A percentile compares a stretch with the other conserved stretches of the same genome.
These are phyloP conservation scores for Xylariaceae sp. DNA, from an alignment of 2,329 filamentous ascomycete species.

Conservation along the genomic window DNA sequence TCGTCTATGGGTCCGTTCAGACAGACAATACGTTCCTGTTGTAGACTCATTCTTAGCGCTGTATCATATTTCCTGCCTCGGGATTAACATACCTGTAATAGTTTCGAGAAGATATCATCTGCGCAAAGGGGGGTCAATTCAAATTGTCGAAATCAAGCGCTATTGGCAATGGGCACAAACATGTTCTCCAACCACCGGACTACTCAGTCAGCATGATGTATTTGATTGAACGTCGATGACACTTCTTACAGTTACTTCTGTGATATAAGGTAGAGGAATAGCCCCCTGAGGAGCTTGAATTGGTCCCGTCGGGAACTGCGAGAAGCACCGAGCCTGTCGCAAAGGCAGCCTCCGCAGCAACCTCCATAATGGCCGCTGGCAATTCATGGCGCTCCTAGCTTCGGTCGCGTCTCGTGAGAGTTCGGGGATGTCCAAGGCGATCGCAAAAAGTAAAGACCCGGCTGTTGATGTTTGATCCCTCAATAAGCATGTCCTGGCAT, in stretches of 20 bases:
- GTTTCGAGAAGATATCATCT: slow-evolving; percentile 81
- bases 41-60: slow-evolving; percentile 5
- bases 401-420: too few species aligned
- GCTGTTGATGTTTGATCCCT: too few species aligned
- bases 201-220: slow-evolving; percentile 35
- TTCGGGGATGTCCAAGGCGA: too few species aligned
- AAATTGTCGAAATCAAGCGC: slow-evolving; percentile 11
- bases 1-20: slow-evolving; percentile 91
- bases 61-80: slow-evolving; percentile 13
- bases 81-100: slow-evolving; percentile 57
- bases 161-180: slow-evolving; percentile 42
- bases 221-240: background rate
- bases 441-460: too few species aligned
- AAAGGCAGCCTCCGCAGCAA: slow-evolving; percentile 31
- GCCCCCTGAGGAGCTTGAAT: slow-evolving; percentile 25
- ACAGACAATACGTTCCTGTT: slow-evolving; percentile 87
- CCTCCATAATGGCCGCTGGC: slow-evolving; percentile 28
- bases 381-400: slow-evolving; percentile 28
- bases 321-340: slow-evolving; percentile 37
- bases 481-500: too few species aligned
- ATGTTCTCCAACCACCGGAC: slow-evolving; percentile 74
- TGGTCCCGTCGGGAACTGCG: slow-evolving; percentile 33
- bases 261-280: slow-evolving; percentile 58
- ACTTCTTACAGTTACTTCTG: slow-evolving; percentile 44
- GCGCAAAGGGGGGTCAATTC: slow-evolving; percentile 16